Percentiles rank a stretch among this genome's conserved stretches.
These are phyloP conservation scores for Kazachstania sp. DNA, from an alignment of 1,139 yeast species.

Conservation along the genomic window DNA sequence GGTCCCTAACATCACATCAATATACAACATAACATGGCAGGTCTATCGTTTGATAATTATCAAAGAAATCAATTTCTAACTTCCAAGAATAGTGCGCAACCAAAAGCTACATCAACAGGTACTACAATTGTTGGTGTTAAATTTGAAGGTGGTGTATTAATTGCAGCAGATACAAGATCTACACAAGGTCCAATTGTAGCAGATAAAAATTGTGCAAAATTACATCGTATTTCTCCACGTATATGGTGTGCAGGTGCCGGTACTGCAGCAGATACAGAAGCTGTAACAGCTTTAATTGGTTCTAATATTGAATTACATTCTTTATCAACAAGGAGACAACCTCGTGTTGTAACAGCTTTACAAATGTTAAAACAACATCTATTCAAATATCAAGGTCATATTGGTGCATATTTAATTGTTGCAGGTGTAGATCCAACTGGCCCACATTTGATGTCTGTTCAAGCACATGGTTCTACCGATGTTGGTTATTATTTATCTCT, in stretches of 20 bases:
- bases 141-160: constrained; percentile 86
- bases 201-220: constrained; percentile 93
- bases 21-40: constrained; percentile 51
- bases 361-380: constrained; percentile 91
- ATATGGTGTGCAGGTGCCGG: constrained; percentile 99
- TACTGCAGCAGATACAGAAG: constrained; percentile 99
- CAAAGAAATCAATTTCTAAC: constrained; percentile 75
- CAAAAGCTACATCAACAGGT: constrained; percentile 93
- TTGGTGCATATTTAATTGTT: constrained; percentile 93
- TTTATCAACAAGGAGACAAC: constrained; percentile 71
- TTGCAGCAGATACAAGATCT: constrained; percentile 98
- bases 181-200: constrained; percentile 95
- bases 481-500: constrained; percentile 86
- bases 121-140: constrained; percentile 96
- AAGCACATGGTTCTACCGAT: constrained; percentile 97
- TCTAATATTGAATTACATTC: constrained; percentile 88
- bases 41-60: constrained; percentile 84
- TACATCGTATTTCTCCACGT: constrained; percentile 83
- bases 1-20: neutral
- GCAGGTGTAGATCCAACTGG: constrained; percentile 98
- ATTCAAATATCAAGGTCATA: constrained; percentile 92
- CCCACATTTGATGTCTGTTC: constrained; percentile 82
- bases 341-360: constrained; percentile 88
- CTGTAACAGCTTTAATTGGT: constrained; percentile 86
- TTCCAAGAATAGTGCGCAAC: constrained; percentile 63